Conservation (phyloP, 2,329 filamentous ascomycete species). For the Claviceps citrina region DNA sequence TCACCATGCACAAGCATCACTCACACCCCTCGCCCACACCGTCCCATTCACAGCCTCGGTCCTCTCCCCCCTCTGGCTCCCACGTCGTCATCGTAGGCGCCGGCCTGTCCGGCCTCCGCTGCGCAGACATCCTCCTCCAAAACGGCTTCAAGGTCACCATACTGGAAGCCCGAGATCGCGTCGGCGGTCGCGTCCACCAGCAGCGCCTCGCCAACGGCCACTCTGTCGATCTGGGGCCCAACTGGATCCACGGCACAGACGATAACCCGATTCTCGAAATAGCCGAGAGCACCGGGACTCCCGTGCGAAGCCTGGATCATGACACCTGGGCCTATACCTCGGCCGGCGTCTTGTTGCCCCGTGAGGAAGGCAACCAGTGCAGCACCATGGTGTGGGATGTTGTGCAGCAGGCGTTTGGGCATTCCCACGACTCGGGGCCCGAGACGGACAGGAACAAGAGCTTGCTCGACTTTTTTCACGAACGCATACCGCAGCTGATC, state of each 20-base stretch:
- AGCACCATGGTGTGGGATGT: conserved; percentile 50
- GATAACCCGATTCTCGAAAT: conserved; percentile 56
- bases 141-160: conserved; percentile 53
- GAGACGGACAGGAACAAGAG: conserved; percentile 33
- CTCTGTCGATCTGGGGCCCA: conserved; percentile 49
- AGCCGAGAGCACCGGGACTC: conserved; percentile 43
- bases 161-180: conserved; percentile 49
- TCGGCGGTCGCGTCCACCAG: conserved; percentile 50
- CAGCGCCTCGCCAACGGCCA: conserved; percentile 31
- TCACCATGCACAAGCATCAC: too few relatives aligned
- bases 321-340: conserved; percentile 40
- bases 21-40: not conserved
- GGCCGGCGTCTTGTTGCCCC: conserved; percentile 34
- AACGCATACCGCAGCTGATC: conserved; percentile 30
- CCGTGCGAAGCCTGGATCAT: conserved; percentile 32
- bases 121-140: conserved; percentile 50
- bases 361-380: conserved; percentile 29
- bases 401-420: conserved; percentile 49
- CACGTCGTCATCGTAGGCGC: conserved; percentile 55
- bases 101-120: conserved; percentile 55
- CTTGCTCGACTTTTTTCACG: conserved; percentile 37
- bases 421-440: conserved; percentile 42
- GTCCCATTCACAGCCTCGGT: conserved; percentile 9
- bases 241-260: conserved; percentile 64
- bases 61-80: conserved; percentile 19